Base-by-base conservation (phyloP, 2,329 filamentous ascomycete species). In the Phymatotrichopsis omnivora region DNA sequence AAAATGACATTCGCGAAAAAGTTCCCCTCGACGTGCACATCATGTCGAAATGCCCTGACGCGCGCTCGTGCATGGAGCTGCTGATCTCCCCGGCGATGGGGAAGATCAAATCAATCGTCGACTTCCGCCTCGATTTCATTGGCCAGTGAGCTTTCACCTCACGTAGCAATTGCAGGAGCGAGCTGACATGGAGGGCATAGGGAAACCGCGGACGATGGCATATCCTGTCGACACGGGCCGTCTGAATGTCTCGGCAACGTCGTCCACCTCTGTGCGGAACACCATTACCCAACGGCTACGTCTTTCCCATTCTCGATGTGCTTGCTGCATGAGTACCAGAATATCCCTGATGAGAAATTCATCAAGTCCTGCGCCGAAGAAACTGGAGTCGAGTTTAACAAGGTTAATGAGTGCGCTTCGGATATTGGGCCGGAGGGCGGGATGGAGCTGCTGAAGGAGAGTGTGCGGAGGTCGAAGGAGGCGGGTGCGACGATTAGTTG, bases 1-100 rank as follows among this genome's bases (percentile, higher is more conserved):
- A n/a, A n/a, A n/a, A n/a, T n/a, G n/a, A n/a, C n/a, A n/a, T n/a
- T n/a, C n/a, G n/a, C n/a, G 12, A 23, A 16, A 49, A 42, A 19
- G 81, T 96, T 4, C 82, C 85, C 3, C 66, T 98, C 2, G 91
- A 98, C 63, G 84, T 85, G 45, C 89, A 96, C 63, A 91, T 96
- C 58, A 98, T 96, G 80, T 84, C 79, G 67, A 95, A 96, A 71
- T 98, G 91, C 60, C 87, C 89, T 0, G 91, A 98, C 64, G 86
- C 91, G 2, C 74, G 72, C 63, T 81, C 85, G 60, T 95, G 89
- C 60, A 69, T 98, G 16, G 75, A 77, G 51, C 69, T 86, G 49
- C 67, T 98, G 57, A 72, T 98, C 19, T 67, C 96, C 12, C 91
- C 91, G 1, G 74, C 80, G 17, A 95, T 98, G 87, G 77, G 85